phyloP scores from a whole-genome alignment of 129 eudicot species.

The Lactuca sativa region DNA sequence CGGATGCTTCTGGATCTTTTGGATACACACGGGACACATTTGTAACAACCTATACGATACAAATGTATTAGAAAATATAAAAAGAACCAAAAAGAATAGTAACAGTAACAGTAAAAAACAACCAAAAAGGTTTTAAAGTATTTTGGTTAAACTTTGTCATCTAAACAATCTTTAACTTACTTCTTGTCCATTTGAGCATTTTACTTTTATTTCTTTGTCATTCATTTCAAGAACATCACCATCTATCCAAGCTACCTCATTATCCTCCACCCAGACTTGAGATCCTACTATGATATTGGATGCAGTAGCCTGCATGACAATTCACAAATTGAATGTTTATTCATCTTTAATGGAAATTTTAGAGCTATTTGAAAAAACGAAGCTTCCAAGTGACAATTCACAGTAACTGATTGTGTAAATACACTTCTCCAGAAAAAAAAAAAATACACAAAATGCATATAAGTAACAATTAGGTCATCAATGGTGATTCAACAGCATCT shows the following conservation, averaged over 20 bases:
- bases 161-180: slow-evolving; percentile 43
- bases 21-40: slow-evolving; percentile 45
- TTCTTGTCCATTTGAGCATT: slow-evolving; percentile 55
- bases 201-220: slow-evolving; percentile 55
- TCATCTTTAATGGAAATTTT: slow-evolving; percentile 13
- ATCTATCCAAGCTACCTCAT: slow-evolving; percentile 81
- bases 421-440: neutral
- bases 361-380: neutral
- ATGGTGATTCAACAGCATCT: slow-evolving; percentile 11
- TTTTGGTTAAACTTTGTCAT: slow-evolving; percentile 18
- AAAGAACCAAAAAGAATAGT: neutral
- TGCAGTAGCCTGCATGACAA: slow-evolving; percentile 50
- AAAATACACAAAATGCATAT: neutral
- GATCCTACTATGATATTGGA: slow-evolving; percentile 60
- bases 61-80: slow-evolving; percentile 1
- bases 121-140: slow-evolving; percentile 9
- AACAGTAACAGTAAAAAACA: neutral
- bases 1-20: slow-evolving; percentile 68
- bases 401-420: neutral
- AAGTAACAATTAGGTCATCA: neutral
- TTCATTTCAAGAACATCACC: slow-evolving; percentile 70
- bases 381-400: slow-evolving; percentile 17
- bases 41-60: slow-evolving; percentile 45
- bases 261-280: slow-evolving; percentile 92
- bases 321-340: slow-evolving; percentile 1